Evolutionary conservation across 805 yeast species (phyloP).

Genomic region (Candida sakaeoensis): DNA sequence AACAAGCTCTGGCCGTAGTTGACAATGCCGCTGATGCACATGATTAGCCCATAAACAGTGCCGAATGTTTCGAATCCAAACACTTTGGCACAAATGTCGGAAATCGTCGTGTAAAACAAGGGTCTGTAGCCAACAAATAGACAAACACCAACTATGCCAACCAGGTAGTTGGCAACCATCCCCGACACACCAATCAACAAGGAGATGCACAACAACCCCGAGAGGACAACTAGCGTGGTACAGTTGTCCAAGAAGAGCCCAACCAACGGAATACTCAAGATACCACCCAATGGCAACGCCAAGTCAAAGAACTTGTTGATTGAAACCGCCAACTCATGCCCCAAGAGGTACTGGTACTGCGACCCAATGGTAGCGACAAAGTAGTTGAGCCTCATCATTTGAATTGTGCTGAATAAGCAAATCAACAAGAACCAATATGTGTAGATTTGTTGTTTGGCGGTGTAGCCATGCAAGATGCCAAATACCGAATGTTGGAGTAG

Average conservation of each 20-base stretch:
- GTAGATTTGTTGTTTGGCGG: conserved; percentile 45
- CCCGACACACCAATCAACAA: conserved; percentile 47
- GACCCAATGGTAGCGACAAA: conserved; percentile 57
- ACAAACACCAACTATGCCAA: conserved; percentile 44
- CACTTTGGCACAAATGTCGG: conserved; percentile 59
- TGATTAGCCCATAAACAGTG: conserved; percentile 54
- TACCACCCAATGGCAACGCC: conserved; percentile 56
- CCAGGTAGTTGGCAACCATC: conserved; percentile 34
- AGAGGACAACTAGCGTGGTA: conserved; percentile 44
- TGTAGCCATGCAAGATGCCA: conserved; percentile 52
- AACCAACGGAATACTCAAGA: conserved; percentile 50
- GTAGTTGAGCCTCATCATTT: conserved; percentile 55
- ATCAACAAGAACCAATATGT: conserved; percentile 52
- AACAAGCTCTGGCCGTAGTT: conserved; percentile 46
- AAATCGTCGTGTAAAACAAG: conserved; percentile 53
- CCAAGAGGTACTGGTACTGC: conserved; percentile 48
- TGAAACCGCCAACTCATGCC: conserved; percentile 34
- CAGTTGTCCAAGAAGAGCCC: conserved; percentile 49
- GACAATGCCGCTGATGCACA: conserved; percentile 49
- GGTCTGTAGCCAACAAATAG: conserved; percentile 54
- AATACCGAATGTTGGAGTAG: conserved; percentile 38
- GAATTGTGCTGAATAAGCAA: conserved; percentile 49
- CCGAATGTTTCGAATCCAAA: conserved; percentile 63
- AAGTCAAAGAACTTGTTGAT: conserved; percentile 49
- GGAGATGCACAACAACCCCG: conserved; percentile 38